Evolutionary conservation across 2,329 filamentous ascomycete genomes (phyloP).

Genomic region (Escovopsis sp.): DNA sequence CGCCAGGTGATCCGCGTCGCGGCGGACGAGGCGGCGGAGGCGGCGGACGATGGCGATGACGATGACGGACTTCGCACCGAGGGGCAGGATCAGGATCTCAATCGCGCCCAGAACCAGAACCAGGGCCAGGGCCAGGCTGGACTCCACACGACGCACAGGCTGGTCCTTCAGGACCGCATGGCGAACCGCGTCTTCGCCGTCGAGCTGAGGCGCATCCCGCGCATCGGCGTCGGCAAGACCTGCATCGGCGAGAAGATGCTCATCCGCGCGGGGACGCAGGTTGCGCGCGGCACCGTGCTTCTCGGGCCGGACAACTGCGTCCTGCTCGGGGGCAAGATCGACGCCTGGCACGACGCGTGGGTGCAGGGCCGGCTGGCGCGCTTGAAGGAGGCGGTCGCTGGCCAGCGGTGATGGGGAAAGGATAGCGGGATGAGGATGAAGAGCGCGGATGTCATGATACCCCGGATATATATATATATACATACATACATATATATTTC

Average conservation of each 20-base stretch:
- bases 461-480: not conserved
- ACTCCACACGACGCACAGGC: slow-evolving; percentile 53
- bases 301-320: slow-evolving; percentile 53
- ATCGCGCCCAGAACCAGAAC: slow-evolving; percentile 1
- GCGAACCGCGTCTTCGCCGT: slow-evolving; percentile 57
- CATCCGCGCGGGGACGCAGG: slow-evolving; percentile 46
- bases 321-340: slow-evolving; percentile 80
- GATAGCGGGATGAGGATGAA: not conserved
- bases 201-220: slow-evolving; percentile 53
- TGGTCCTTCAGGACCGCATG: slow-evolving; percentile 67
- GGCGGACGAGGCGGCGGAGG: slow-evolving; percentile 7
- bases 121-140: slow-evolving; percentile 11
- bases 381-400: slow-evolving; percentile 45
- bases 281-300: slow-evolving; percentile 65
- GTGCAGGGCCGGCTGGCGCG: slow-evolving; percentile 52
- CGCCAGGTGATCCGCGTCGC: slow-evolving; percentile 59
- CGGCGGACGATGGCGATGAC: slow-evolving; percentile 32
- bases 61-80: slow-evolving; percentile 21
- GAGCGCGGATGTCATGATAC: slow-evolving; percentile 3
- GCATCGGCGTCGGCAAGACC: slow-evolving; percentile 48
- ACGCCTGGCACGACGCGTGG: slow-evolving; percentile 68
- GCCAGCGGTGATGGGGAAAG: slow-evolving; percentile 2
- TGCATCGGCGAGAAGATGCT: slow-evolving; percentile 72
- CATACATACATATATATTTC: not conserved
- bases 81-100: slow-evolving; percentile 4